Base-by-base conservation (phyloP, 306 rosid genomes). In the Dryas alaskensis region DNA sequence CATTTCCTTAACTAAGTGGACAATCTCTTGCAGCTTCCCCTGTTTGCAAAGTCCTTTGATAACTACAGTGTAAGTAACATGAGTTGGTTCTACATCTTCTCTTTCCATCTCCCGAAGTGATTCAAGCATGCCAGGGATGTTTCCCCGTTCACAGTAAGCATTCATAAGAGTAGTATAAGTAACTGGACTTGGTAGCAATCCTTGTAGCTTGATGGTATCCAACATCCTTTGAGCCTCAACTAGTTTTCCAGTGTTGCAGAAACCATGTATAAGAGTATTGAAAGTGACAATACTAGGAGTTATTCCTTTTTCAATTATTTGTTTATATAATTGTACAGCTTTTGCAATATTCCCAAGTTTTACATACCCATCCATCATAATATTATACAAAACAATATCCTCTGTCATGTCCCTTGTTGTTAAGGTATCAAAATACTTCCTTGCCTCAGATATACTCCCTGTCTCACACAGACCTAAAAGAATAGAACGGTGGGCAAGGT, bases 91-190 rank as follows among this genome's bases (percentile, higher is more conserved):
- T 22, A 83, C 66, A 76, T 59, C 67, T 42, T 78, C 70, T 39
- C 9, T 79, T 81, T 86, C 82, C 90, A 86, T 86, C 75, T 83
- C 82, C 43, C 1, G 39, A 40, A 76, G 79, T 66, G 81, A 50
- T 65, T 73, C 64, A 51, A 81, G 40, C 86, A 81, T 81, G n/a
- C 25, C 72, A 13, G 60, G 44, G 44, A 79, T 70, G 60, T 86
- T 76, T 61, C 82, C 84, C 55, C 7, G 74, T 66, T 83, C 87
- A 60, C 82, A 81, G 73, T 73, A 78, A 6, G 78, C 87, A 81
- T 86, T 83, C 86, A 86, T 81, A 14, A 86, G 87, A 60, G 78
- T 86, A 53, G 89, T 86, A 66, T 81, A 86, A 58, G 84, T 86
- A 63, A 86, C 74, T 25, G 60, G 82, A 69, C 72, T 81, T 45